phyloP scores from a whole-genome alignment of 2,329 filamentous ascomycete genomes.

The Ophiostoma himal-ulmi region DNA sequence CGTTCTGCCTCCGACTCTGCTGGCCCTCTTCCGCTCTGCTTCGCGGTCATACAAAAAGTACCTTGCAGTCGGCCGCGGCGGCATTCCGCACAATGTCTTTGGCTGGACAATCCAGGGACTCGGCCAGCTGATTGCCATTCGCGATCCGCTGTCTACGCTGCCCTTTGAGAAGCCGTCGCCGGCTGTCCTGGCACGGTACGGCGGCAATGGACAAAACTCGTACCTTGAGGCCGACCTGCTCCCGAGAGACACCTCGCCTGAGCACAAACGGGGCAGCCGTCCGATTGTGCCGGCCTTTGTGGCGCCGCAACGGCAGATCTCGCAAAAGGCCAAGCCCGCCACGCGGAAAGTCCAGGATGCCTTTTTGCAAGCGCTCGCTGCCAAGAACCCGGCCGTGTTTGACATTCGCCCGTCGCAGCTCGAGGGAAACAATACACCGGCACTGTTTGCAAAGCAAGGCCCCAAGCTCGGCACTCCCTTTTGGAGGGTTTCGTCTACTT shows the following conservation, averaged over 20 bases:
- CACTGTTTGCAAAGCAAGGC: conserved; percentile 2
- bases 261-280: not conserved
- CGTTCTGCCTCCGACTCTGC: not conserved
- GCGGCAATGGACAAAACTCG: not conserved
- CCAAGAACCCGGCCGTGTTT: not conserved
- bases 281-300: not conserved
- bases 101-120: conserved; percentile 39
- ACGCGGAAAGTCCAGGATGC: not conserved
- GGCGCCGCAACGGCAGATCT: not conserved
- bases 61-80: conserved; percentile 37
- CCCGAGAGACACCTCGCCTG: not conserved
- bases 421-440: not conserved
- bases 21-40: not conserved
- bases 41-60: not conserved
- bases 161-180: conserved; percentile 29
- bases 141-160: conserved; percentile 32
- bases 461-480: not conserved
- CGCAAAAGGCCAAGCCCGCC: not conserved
- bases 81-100: conserved; percentile 38
- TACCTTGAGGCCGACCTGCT: not conserved
- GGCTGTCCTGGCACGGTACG: conserved; percentile 28
- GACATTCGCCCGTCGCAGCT: not conserved
- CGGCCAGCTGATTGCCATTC: conserved; percentile 31
- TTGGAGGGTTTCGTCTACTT: not conserved
- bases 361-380: not conserved